These are phyloP conservation scores for Sparassis latifolia DNA, from an alignment of 1,284 basidiomycete species.

Conservation along the genomic window DNA sequence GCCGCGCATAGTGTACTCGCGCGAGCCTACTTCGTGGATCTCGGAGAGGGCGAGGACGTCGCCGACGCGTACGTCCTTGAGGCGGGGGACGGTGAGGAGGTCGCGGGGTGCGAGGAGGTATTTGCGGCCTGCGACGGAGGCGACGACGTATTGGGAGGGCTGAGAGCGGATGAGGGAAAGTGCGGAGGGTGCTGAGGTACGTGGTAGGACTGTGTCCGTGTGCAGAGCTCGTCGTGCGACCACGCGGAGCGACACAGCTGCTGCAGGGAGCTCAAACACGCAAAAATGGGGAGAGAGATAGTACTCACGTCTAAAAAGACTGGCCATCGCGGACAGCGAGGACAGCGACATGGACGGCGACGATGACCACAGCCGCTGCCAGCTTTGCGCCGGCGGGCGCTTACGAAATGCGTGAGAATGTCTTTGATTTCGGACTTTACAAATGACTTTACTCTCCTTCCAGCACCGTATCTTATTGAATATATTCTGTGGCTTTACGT, in stretches of 20 bases:
- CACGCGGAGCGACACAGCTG: constrained; percentile 17
- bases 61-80: constrained; percentile 78
- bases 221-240: constrained; percentile 24
- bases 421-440: no score
- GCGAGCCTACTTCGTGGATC: constrained; percentile 91
- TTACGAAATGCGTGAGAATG: no score
- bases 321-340: constrained; percentile 22
- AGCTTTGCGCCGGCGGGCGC: no score
- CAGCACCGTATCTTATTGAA: no score
- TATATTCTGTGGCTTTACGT: no score
- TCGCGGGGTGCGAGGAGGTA: constrained; percentile 89
- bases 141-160: constrained; percentile 84
- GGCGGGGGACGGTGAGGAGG: constrained; percentile 85
- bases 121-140: constrained; percentile 82
- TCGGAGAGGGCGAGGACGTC: constrained; percentile 81
- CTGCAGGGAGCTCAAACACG: not conserved
- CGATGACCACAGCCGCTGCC: no score
- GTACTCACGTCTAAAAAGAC: constrained; percentile 25
- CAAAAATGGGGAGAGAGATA: constrained; percentile 1
- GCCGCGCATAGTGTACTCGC: constrained; percentile 88
- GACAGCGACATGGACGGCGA: constrained; percentile 9
- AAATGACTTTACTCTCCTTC: no score
- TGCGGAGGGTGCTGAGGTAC: constrained; percentile 38
- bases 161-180: constrained; percentile 70
- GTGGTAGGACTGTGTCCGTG: constrained; percentile 19